Base-by-base conservation (phyloP, 2,329 filamentous ascomycete genomes). In the Cercospora brassicicola region DNA sequence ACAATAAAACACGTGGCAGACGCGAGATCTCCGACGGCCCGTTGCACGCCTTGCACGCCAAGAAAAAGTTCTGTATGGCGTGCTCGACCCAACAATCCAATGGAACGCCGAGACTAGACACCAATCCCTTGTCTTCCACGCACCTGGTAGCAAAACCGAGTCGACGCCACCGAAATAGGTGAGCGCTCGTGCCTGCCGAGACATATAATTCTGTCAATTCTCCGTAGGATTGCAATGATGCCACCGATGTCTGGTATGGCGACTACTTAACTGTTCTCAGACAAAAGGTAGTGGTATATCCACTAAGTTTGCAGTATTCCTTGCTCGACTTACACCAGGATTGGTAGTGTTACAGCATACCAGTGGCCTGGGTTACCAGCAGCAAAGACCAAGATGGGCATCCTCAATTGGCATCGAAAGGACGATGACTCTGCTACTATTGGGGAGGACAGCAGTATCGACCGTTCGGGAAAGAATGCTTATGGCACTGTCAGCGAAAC, bases 141-240 rank as follows among this genome's bases (percentile, higher is more conserved):
- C 48, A 23, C 48, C 10, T 53, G 48, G 48, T 53, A 53, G 48
- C 48, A 53, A 28, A 39, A 53, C 10, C 20, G 23, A 28, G 20
- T 51, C 45, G 56, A 30, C 36, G 42, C 56, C 57, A 36, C 30
- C 33, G 57, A 63, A 62, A 13, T 59, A 18, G 39, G 26, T 55
- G 23, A 42, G 39, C 55, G 62, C 33, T 62, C 15, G 7, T 59
- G 33, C 42, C 18, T 53, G 48, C 33, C 18, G 51, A 30, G 20
- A 67, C 28, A 59, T 33, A 59, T 28, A 26, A 69, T 65, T 68
- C 51, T 69, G 59, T 67, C 69, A 71, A 69, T 63, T 51, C 51
- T 39, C 45, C 55, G 33, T 55, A 45, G 51, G 28, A 26, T 63
- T 56, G 48, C 11, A 33, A 45, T 67, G 62, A 33, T 66, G 48